These are phyloP conservation scores for Peniophora sp. DNA, from an alignment of 1,284 basidiomycete genomes.

Conservation along the genomic window DNA sequence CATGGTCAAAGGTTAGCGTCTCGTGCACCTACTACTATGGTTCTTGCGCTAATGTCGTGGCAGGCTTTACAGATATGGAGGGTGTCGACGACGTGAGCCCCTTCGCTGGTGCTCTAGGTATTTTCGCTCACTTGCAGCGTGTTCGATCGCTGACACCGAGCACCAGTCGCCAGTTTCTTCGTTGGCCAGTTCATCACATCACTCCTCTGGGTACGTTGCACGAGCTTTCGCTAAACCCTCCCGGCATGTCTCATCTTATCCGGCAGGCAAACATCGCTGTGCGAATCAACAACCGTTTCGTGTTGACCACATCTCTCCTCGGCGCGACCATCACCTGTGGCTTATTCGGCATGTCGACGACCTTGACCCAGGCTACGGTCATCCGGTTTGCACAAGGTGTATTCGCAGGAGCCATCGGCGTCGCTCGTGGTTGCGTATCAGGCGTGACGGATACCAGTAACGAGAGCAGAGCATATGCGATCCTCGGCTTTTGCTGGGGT, in stretches of 20 bases:
- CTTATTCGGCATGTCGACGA: slow-evolving; percentile 82
- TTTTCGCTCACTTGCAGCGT: slow-evolving; percentile 8
- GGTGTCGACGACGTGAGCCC: slow-evolving; percentile 74
- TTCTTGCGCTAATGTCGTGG: background rate
- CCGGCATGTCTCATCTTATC: background rate
- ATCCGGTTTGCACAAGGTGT: slow-evolving; percentile 90
- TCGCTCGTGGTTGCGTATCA: slow-evolving; percentile 81
- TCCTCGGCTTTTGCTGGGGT: slow-evolving; percentile 92
- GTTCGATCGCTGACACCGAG: slow-evolving; percentile 5
- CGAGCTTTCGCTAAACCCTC: slow-evolving; percentile 11
- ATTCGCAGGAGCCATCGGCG: slow-evolving; percentile 92
- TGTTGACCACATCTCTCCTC: slow-evolving; percentile 77
- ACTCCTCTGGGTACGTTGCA: slow-evolving; percentile 62
- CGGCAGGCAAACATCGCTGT: slow-evolving; percentile 83
- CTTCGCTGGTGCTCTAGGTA: slow-evolving; percentile 77
- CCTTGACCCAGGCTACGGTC: slow-evolving; percentile 75
- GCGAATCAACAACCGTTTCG: slow-evolving; percentile 78
- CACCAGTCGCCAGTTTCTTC: slow-evolving; percentile 67
- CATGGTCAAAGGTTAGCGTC: slow-evolving; percentile 80
- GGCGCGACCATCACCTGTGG: slow-evolving; percentile 75
- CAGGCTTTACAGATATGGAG: slow-evolving; percentile 54
- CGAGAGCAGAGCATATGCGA: slow-evolving; percentile 88
- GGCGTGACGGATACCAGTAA: slow-evolving; percentile 86
- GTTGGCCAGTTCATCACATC: slow-evolving; percentile 88
- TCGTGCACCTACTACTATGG: slow-evolving; percentile 5